Conservation (phyloP, 129 eudicot genomes). For the Flaveria sonorensis region DNA sequence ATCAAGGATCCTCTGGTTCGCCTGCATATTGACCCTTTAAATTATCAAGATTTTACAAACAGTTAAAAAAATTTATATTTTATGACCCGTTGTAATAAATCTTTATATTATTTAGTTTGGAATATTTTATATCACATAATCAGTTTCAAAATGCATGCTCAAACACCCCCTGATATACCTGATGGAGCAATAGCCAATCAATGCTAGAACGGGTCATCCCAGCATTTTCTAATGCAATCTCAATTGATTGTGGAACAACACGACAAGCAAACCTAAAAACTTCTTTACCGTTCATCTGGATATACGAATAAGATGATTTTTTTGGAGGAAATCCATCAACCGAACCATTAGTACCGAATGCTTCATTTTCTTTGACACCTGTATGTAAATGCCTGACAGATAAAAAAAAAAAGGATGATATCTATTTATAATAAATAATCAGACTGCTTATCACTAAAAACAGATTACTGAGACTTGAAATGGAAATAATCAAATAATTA, state of each 20-base stretch:
- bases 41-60: not conserved
- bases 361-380: slow-evolving; percentile 49
- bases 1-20: slow-evolving; percentile 91
- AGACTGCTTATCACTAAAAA: not conserved
- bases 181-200: slow-evolving; percentile 96
- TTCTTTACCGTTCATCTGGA: slow-evolving; percentile 93
- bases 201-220: slow-evolving; percentile 72
- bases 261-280: slow-evolving; percentile 88
- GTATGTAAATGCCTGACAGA: slow-evolving; percentile 73
- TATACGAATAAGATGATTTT: slow-evolving; percentile 57
- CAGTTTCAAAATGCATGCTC: not conserved
- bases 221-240: slow-evolving; percentile 67
- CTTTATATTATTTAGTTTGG: not conserved
- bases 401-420: too few relatives aligned
- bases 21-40: slow-evolving; percentile 48
- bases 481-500: not conserved
- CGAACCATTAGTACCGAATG: slow-evolving; percentile 55
- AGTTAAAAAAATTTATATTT: not conserved
- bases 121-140: not conserved
- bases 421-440: not conserved
- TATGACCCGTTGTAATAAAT: too few relatives aligned
- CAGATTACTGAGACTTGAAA: not conserved
- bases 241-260: slow-evolving; percentile 85
- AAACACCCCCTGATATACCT: slow-evolving; percentile 49
- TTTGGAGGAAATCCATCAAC: slow-evolving; percentile 59